These are phyloP conservation scores for Pleoardoris graminearum DNA, from an alignment of 2,329 filamentous ascomycete genomes.

Conservation along the genomic window DNA sequence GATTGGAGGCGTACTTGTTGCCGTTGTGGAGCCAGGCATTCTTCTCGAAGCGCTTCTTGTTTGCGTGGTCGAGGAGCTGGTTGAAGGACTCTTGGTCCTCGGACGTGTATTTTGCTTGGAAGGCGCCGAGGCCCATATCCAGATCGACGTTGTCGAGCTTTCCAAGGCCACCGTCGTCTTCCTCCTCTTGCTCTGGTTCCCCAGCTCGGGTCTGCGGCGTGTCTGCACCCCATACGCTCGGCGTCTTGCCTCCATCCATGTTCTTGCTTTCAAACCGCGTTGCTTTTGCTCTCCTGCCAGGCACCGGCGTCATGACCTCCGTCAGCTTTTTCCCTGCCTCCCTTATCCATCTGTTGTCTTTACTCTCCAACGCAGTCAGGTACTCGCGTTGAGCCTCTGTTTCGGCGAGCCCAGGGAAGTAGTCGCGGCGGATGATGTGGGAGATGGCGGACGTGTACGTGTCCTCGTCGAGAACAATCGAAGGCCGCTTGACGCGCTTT, in stretches of 20 bases:
- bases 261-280: slow-evolving; percentile 25
- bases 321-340: slow-evolving; percentile 67
- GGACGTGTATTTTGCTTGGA: slow-evolving; percentile 92
- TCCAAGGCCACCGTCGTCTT: slow-evolving; percentile 34
- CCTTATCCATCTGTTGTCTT: slow-evolving; percentile 81
- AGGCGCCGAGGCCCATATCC: slow-evolving; percentile 78
- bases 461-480: slow-evolving; percentile 88
- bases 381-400: slow-evolving; percentile 89
- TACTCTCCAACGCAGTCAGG: slow-evolving; percentile 84
- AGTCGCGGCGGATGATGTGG: slow-evolving; percentile 93
- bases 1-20: slow-evolving; percentile 75
- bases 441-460: slow-evolving; percentile 88
- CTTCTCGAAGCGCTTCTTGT: slow-evolving; percentile 79
- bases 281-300: slow-evolving; percentile 48
- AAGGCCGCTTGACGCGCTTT: slow-evolving; percentile 90
- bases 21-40: slow-evolving; percentile 87
- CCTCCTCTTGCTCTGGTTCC: slow-evolving; percentile 21
- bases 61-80: slow-evolving; percentile 86
- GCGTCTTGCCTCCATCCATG: slow-evolving; percentile 57
- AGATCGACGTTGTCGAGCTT: slow-evolving; percentile 64
- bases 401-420: slow-evolving; percentile 89
- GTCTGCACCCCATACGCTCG: slow-evolving; percentile 66
- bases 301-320: slow-evolving; percentile 80
- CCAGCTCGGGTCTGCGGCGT: slow-evolving; percentile 61
- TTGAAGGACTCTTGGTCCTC: slow-evolving; percentile 99